A percentile compares a stretch with the other conserved stretches of the same genome.
Evolutionary conservation across 768 basidiomycete species (phyloP).

Genomic region (Amanita jacksonii): DNA sequence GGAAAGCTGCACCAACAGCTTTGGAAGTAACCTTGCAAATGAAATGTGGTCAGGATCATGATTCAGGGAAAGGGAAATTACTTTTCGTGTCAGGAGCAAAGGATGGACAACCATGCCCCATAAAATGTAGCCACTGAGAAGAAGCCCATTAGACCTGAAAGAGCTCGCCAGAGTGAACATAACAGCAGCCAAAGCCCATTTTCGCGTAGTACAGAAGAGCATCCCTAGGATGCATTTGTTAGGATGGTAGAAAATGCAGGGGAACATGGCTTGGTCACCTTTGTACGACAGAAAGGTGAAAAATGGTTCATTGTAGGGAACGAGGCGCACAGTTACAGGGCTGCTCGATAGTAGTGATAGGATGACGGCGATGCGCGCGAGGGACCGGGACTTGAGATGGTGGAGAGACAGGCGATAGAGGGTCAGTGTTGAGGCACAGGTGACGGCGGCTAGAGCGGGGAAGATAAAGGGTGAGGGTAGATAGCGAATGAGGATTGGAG

Average conservation of each 20-base stretch:
- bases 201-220: slow-evolving; percentile 38
- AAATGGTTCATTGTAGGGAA: slow-evolving; percentile 79
- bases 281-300: slow-evolving; percentile 75
- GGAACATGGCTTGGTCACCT: slow-evolving; percentile 30
- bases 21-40: slow-evolving; percentile 24
- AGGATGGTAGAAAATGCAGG: neutral
- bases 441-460: slow-evolving; percentile 28
- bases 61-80: slow-evolving; percentile 12
- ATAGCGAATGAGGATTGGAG: slow-evolving; percentile 43
- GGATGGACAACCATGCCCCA: slow-evolving; percentile 65
- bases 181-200: slow-evolving; percentile 48
- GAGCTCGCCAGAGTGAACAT: slow-evolving; percentile 52
- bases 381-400: slow-evolving; percentile 41
- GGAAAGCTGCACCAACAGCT: slow-evolving; percentile 24
- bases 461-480: slow-evolving; percentile 13
- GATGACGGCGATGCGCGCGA: slow-evolving; percentile 52
- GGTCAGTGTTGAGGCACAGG: slow-evolving; percentile 33
- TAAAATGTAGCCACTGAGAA: slow-evolving; percentile 67
- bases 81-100: slow-evolving; percentile 28
- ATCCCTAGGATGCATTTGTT: slow-evolving; percentile 34
- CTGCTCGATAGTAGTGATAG: slow-evolving; percentile 78
- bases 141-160: slow-evolving; percentile 73
- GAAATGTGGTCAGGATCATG: slow-evolving; percentile 3
- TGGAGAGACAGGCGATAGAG: slow-evolving; percentile 52
- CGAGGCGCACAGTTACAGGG: slow-evolving; percentile 61